A percentile compares a stretch with the other conserved stretches of the same genome.
Evolutionary conservation across 148 eudicot genomes (phyloP).

Genomic region (Tetragonia tetragonoides): DNA sequence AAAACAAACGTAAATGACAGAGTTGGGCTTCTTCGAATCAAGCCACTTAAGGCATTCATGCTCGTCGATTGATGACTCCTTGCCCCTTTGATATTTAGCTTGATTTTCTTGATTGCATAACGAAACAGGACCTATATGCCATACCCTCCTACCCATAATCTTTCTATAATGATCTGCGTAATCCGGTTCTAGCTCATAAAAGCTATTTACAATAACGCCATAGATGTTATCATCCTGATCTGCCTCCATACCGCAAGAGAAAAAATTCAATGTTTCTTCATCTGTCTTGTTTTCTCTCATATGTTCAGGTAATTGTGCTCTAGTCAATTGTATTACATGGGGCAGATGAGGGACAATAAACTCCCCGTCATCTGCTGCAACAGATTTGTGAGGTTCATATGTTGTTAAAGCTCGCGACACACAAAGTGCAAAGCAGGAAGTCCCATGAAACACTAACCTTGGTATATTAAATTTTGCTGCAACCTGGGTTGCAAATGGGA

Average conservation of each 20-base stretch:
- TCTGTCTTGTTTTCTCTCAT: neutral
- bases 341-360: slow-evolving; percentile 40
- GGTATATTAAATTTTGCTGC: slow-evolving; percentile 35
- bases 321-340: slow-evolving; percentile 20
- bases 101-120: slow-evolving; percentile 26
- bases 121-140: slow-evolving; percentile 41
- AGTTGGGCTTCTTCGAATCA: slow-evolving; percentile 24
- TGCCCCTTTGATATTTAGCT: slow-evolving; percentile 22
- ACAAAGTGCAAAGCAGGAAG: slow-evolving; percentile 24
- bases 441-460: slow-evolving; percentile 28
- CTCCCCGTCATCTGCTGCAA: slow-evolving; percentile 21
- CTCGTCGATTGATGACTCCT: slow-evolving; percentile 22
- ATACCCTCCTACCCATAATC: slow-evolving; percentile 27
- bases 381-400: slow-evolving; percentile 27
- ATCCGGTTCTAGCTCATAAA: slow-evolving; percentile 29
- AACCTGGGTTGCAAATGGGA: slow-evolving; percentile 31
- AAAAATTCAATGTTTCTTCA: neutral
- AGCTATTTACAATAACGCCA: slow-evolving; percentile 35
- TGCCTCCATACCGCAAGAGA: slow-evolving; percentile 7
- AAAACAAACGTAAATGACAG: slow-evolving; percentile 35
- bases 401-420: neutral
- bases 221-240: slow-evolving; percentile 26
- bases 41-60: slow-evolving; percentile 36
- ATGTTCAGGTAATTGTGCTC: slow-evolving; percentile 16
- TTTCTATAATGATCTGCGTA: slow-evolving; percentile 25